Evolutionary conservation across 805 yeast genomes (phyloP).

Genomic region (Lipomyces spencermartinsiae): DNA sequence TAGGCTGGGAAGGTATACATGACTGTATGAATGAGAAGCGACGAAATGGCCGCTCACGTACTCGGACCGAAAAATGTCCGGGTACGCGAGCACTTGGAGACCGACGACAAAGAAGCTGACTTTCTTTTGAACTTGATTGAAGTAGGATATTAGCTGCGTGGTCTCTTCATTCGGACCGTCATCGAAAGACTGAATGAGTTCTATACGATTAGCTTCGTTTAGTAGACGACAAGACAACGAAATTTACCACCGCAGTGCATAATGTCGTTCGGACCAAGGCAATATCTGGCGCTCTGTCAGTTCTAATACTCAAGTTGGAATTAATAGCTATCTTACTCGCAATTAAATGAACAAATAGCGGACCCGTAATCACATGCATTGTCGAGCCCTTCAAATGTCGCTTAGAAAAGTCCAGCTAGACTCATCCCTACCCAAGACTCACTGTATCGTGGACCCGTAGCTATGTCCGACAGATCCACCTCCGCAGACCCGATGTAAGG

Average conservation of each 20-base stretch:
- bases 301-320: not conserved
- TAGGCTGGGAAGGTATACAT: constrained; percentile 77
- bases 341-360: constrained; percentile 31
- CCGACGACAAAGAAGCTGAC: constrained; percentile 89
- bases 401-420: not conserved
- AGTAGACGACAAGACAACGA: not conserved
- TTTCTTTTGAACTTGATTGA: constrained; percentile 52
- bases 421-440: not conserved
- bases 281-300: constrained; percentile 3
- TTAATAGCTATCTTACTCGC: constrained; percentile 17
- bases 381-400: constrained; percentile 16
- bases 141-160: constrained; percentile 57
- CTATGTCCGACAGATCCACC: constrained; percentile 24
- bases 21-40: constrained; percentile 94
- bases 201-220: not conserved
- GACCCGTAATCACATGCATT: constrained; percentile 16
- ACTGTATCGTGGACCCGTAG: constrained; percentile 24
- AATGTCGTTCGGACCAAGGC: constrained; percentile 29
- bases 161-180: constrained; percentile 91
- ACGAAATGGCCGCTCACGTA: constrained; percentile 72
- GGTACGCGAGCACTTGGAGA: constrained; percentile 74
- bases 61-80: constrained; percentile 70
- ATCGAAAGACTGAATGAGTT: constrained; percentile 86
- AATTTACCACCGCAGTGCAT: constrained; percentile 25
- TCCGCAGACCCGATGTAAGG: constrained; percentile 28